Conservation (phyloP, 202 grass and related monocot species). For the Thinopyrum obtusiflorum region DNA sequence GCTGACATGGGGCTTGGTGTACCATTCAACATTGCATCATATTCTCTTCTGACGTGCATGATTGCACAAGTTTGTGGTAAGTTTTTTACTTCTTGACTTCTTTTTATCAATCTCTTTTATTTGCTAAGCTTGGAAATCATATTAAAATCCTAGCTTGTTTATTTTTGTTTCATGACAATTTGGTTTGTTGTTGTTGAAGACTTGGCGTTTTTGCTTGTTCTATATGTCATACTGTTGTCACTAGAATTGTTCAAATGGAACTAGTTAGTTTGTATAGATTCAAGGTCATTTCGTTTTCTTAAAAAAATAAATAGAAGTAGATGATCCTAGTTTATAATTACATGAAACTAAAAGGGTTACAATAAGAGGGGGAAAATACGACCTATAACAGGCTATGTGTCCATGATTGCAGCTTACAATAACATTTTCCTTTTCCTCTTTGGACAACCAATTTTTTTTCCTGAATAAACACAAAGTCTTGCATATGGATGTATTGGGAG, state of each 20-base stretch:
- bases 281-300: neutral
- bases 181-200: neutral
- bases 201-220: neutral
- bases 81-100: neutral
- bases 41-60: slow-evolving; percentile 88
- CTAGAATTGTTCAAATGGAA: neutral
- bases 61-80: slow-evolving; percentile 94
- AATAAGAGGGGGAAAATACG: neutral
- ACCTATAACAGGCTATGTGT: neutral
- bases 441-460: neutral
- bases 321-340: neutral
- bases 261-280: neutral
- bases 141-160: too few relatives aligned
- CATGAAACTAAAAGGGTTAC: neutral
- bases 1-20: slow-evolving; percentile 93
- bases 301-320: neutral
- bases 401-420: neutral
- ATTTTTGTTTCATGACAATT: neutral
- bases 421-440: neutral
- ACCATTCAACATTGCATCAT: slow-evolving; percentile 73
- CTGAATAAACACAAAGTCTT: neutral
- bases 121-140: too few relatives aligned
- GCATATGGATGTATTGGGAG: neutral
- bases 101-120: too few relatives aligned
- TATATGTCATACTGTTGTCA: neutral